Conservation (phyloP, 768 basidiomycete species). For the Lentinula raphanica region DNA sequence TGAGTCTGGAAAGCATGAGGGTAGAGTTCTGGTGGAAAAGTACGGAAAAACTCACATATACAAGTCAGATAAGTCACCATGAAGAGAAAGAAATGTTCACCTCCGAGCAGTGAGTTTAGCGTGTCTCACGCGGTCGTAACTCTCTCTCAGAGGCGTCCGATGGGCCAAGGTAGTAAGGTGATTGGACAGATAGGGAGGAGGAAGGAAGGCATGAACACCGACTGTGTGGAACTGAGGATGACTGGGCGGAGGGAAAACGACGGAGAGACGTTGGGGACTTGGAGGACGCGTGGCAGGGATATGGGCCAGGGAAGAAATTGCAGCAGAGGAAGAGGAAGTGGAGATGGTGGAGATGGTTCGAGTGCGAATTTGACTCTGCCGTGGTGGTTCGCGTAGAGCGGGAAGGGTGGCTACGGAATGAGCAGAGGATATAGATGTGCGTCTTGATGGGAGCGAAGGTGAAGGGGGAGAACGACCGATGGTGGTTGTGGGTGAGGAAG, state of each 20-base stretch:
- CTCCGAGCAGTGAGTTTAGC: conserved; percentile 37
- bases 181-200: conserved; percentile 64
- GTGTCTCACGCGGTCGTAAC: conserved; percentile 58
- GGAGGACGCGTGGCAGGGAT: conserved; percentile 37
- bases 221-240: conserved; percentile 2
- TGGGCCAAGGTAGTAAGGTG: conserved; percentile 66
- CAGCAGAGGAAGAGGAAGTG: conserved; percentile 47
- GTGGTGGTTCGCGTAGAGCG: conserved; percentile 25
- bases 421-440: conserved; percentile 54
- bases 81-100: background rate
- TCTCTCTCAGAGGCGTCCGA: conserved; percentile 63
- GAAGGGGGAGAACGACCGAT: conserved; percentile 20
- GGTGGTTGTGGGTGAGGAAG: conserved; percentile 5
- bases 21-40: no score
- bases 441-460: conserved; percentile 29
- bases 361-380: conserved; percentile 34
- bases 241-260: conserved; percentile 42
- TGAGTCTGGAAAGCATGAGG: no score
- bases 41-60: no score
- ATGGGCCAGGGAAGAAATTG: conserved; percentile 52
- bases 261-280: conserved; percentile 22
- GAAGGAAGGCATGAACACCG: conserved; percentile 61
- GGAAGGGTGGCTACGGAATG: conserved; percentile 59
- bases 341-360: conserved; percentile 59
- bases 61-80: background rate